Conservation (phyloP, 768 basidiomycete species). For the Leccinum imitatum region DNA sequence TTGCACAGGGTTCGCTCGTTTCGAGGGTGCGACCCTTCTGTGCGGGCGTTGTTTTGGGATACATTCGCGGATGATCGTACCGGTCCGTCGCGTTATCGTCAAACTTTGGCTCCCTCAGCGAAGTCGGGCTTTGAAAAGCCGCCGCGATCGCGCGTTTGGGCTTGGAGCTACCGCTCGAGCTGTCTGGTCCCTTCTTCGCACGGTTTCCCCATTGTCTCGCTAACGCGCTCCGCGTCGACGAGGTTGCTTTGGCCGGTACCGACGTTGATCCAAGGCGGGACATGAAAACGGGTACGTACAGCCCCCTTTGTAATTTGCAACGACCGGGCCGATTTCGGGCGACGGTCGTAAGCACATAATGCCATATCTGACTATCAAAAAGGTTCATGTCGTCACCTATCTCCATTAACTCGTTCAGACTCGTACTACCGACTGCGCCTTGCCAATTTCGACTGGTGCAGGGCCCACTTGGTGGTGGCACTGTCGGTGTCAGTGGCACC, state of each 20-base stretch:
- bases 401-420: background rate
- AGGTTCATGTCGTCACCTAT: background rate
- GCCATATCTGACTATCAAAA: background rate
- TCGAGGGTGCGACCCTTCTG: background rate
- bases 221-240: background rate
- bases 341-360: background rate
- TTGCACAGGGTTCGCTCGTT: background rate
- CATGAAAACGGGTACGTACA: background rate
- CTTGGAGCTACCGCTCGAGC: background rate
- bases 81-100: background rate
- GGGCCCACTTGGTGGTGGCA: background rate
- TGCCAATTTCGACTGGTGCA: background rate
- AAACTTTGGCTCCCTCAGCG: background rate
- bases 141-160: background rate
- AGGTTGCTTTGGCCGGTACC: background rate
- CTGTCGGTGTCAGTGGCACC: background rate
- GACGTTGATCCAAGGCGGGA: background rate
- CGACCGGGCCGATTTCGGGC: background rate
- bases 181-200: background rate
- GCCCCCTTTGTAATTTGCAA: background rate
- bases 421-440: background rate
- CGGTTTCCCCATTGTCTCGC: background rate
- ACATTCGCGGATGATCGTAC: conserved; percentile 3
- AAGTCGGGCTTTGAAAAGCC: background rate
- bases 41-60: background rate